phyloP scores from a whole-genome alignment of 768 basidiomycete genomes.

The Gyrodon lividus region DNA sequence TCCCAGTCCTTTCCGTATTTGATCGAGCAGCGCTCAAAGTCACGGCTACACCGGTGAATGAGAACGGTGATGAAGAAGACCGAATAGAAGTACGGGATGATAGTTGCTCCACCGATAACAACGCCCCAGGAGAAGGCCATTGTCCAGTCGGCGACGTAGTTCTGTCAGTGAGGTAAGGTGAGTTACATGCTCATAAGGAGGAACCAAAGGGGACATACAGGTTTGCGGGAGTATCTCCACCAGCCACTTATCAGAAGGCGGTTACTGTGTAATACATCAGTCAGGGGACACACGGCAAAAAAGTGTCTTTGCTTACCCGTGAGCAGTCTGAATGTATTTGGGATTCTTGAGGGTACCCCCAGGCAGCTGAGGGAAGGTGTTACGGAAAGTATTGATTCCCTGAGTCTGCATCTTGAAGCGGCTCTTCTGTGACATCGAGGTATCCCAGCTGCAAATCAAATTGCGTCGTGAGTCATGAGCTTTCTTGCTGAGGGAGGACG shows the following conservation, averaged over 20 bases:
- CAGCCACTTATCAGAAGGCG: conserved; percentile 89
- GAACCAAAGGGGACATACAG: conserved; percentile 47
- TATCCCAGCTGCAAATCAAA: conserved; percentile 73
- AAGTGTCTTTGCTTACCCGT: conserved; percentile 57
- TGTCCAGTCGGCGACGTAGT: conserved; percentile 92
- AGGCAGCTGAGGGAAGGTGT: conserved; percentile 93
- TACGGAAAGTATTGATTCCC: conserved; percentile 80
- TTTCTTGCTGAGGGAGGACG: neutral
- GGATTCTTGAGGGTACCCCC: conserved; percentile 82
- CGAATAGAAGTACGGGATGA: conserved; percentile 96
- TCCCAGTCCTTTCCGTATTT: conserved; percentile 98
- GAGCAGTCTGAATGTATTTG: conserved; percentile 87
- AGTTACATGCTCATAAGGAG: neutral
- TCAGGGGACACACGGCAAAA: neutral
- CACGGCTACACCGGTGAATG: conserved; percentile 85
- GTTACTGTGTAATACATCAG: conserved; percentile 51
- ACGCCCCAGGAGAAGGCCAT: conserved; percentile 87
- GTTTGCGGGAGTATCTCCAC: conserved; percentile 95
- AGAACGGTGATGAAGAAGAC: conserved; percentile 94
- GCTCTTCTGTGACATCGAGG: conserved; percentile 94
- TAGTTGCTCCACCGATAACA: conserved; percentile 67
- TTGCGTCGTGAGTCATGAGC: neutral
- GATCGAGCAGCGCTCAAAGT: conserved; percentile 90
- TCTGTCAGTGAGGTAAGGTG: conserved; percentile 46
- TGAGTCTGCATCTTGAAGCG: conserved; percentile 97